Conservation (phyloP, 2,329 filamentous ascomycete species). For the Arthrinium phaeospermum region DNA sequence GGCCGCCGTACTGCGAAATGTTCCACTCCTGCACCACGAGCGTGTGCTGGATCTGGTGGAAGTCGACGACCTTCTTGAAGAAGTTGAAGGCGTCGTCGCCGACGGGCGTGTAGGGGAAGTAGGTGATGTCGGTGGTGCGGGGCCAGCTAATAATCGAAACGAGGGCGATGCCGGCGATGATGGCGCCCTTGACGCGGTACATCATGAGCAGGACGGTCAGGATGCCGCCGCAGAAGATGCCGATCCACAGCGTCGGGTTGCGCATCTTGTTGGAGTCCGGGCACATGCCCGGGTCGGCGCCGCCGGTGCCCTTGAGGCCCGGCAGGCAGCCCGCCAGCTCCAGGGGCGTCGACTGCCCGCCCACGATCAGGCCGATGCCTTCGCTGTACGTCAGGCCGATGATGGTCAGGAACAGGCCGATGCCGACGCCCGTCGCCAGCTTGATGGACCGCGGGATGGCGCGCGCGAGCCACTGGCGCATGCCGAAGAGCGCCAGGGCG, state of each 20-base stretch:
- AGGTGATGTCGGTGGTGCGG: conserved; percentile 74
- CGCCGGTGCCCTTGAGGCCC: conserved; percentile 27
- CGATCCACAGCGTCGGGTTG: conserved; percentile 83
- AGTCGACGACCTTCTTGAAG: conserved; percentile 86
- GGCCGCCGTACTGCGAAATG: conserved; percentile 68
- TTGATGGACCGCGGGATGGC: conserved; percentile 86
- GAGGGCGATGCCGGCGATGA: conserved; percentile 81
- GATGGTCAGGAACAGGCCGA: conserved; percentile 80
- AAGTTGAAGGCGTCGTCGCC: conserved; percentile 80
- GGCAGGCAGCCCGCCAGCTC: conserved; percentile 74
- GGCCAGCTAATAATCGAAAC: conserved; percentile 92
- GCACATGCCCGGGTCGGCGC: conserved; percentile 61
- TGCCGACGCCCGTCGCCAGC: conserved; percentile 83
- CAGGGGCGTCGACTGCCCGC: conserved; percentile 70
- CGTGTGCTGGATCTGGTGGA: conserved; percentile 75
- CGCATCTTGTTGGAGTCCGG: conserved; percentile 75
- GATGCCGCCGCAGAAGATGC: conserved; percentile 85
- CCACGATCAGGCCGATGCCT: conserved; percentile 80
- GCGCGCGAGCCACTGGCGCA: conserved; percentile 87
- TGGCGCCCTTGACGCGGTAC: conserved; percentile 85
- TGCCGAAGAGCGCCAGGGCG: conserved; percentile 75
- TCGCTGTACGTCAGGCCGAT: conserved; percentile 81
- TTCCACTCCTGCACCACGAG: conserved; percentile 78
- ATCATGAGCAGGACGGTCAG: conserved; percentile 82
- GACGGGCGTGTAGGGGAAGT: conserved; percentile 74